Evolutionary conservation across 2,329 filamentous ascomycete genomes (phyloP).

Genomic region (Emmonsia crescens): DNA sequence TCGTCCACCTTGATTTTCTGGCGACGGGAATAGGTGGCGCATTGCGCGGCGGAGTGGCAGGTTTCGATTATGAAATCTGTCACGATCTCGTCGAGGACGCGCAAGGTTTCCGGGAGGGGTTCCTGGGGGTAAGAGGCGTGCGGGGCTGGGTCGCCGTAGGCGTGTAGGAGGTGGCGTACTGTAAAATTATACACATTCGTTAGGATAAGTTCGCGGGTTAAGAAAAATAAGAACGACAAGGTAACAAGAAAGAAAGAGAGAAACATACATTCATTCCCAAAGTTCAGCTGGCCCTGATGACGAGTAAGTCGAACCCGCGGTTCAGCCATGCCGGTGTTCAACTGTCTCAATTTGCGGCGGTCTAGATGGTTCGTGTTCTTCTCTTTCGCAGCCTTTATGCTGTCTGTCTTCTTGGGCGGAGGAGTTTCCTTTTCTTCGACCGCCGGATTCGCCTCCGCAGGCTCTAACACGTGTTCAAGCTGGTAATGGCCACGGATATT

Average conservation of each 20-base stretch:
- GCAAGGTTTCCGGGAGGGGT: slow-evolving; percentile 72
- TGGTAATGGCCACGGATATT: not conserved
- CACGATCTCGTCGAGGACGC: slow-evolving; percentile 85
- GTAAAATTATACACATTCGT: not conserved
- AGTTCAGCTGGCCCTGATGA: slow-evolving; percentile 76
- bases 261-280: slow-evolving; percentile 57
- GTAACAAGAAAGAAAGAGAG: not conserved
- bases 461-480: not conserved
- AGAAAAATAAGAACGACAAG: not conserved
- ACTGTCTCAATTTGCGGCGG: slow-evolving; percentile 1
- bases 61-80: slow-evolving; percentile 95
- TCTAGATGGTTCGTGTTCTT: not conserved
- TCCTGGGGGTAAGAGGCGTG: slow-evolving; percentile 57
- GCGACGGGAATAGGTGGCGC: slow-evolving; percentile 73
- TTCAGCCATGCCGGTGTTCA: slow-evolving; percentile 47
- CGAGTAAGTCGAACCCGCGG: slow-evolving; percentile 65
- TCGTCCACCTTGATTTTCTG: slow-evolving; percentile 98
- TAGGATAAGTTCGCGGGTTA: too few relatives aligned
- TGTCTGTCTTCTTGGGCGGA: not conserved
- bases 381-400: not conserved
- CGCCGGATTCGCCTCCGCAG: not conserved
- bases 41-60: slow-evolving; percentile 77
- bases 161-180: slow-evolving; percentile 35
- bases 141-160: slow-evolving; percentile 35
- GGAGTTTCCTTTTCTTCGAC: not conserved